Conservation (phyloP, 768 basidiomycete species). For the Dentipellis fragilis region DNA sequence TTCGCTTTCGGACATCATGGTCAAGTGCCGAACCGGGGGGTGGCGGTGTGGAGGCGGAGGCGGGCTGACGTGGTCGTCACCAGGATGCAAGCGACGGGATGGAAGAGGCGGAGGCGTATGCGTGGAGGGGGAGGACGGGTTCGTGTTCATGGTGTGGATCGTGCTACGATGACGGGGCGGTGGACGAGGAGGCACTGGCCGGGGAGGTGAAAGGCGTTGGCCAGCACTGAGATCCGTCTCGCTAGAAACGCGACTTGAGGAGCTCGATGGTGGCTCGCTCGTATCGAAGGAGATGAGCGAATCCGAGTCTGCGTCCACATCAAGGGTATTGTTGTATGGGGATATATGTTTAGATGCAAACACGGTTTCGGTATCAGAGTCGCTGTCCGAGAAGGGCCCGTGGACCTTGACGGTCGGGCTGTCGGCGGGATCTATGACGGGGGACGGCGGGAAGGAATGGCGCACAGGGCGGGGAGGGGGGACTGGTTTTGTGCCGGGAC, state of each 20-base stretch:
- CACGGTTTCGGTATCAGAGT: background rate
- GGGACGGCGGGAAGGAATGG: background rate
- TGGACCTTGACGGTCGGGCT: background rate
- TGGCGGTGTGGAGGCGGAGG: no score
- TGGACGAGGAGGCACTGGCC: background rate
- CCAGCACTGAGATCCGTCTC: constrained; percentile 22
- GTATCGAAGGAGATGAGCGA: constrained; percentile 6
- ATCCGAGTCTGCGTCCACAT: background rate
- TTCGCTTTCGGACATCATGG: constrained; percentile 6
- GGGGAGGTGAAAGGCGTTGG: background rate
- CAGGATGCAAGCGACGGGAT: constrained; percentile 3
- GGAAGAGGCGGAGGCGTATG: constrained; percentile 14
- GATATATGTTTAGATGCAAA: background rate
- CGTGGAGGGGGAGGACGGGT: no score
- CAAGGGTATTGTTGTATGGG: background rate
- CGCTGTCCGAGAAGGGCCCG: background rate
- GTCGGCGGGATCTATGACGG: background rate
- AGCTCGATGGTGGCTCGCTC: constrained; percentile 18
- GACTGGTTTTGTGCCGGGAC: background rate
- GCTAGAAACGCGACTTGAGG: constrained; percentile 31
- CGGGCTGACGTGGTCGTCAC: background rate
- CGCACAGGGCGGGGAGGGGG: background rate
- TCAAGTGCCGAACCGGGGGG: background rate
- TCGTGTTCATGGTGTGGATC: no score
- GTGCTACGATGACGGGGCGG: background rate